Conservation (phyloP, 2,329 filamentous ascomycete genomes). For the Ceratocystiopsis minuta region DNA sequence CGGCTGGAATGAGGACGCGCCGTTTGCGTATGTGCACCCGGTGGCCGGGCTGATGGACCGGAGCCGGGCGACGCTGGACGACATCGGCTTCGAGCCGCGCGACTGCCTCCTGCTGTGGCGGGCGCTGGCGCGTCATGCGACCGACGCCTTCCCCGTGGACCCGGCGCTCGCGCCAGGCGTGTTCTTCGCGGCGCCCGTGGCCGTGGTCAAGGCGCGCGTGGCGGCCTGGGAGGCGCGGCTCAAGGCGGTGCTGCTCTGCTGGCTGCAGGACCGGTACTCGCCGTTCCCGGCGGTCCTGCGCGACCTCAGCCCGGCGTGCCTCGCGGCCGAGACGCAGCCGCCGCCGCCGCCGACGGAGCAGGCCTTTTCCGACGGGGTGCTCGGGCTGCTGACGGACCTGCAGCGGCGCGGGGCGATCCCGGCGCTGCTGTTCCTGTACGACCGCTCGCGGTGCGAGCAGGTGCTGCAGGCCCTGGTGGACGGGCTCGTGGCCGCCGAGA, state of each 20-base stretch:
- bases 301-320: slow-evolving; percentile 19
- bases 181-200: slow-evolving; percentile 19
- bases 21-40: slow-evolving; percentile 6
- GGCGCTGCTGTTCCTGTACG: slow-evolving; percentile 62
- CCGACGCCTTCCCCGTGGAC: slow-evolving; percentile 28
- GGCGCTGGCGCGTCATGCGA: slow-evolving; percentile 41
- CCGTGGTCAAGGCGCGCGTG: slow-evolving; percentile 45
- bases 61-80: slow-evolving; percentile 44
- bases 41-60: slow-evolving; percentile 11
- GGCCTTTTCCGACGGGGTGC: background rate
- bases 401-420: slow-evolving; percentile 47
- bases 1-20: slow-evolving; percentile 8
- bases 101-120: slow-evolving; percentile 52
- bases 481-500: slow-evolving; percentile 36
- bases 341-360: too few relatives aligned
- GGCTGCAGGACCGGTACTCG: slow-evolving; percentile 36
- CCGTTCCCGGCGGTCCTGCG: slow-evolving; percentile 25
- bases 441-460: slow-evolving; percentile 44
- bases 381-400: slow-evolving; percentile 38
- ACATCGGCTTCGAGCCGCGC: slow-evolving; percentile 50
- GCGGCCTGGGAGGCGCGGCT: slow-evolving; percentile 44
- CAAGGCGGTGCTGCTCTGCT: slow-evolving; percentile 37
- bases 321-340: too few relatives aligned
- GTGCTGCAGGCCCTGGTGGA: slow-evolving; percentile 32
- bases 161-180: slow-evolving; percentile 28